Percentiles rank a stretch among this genome's conserved stretches.
phyloP scores from a whole-genome alignment of 1,139 yeast species.

The Debaryomycetaceae sp. region DNA sequence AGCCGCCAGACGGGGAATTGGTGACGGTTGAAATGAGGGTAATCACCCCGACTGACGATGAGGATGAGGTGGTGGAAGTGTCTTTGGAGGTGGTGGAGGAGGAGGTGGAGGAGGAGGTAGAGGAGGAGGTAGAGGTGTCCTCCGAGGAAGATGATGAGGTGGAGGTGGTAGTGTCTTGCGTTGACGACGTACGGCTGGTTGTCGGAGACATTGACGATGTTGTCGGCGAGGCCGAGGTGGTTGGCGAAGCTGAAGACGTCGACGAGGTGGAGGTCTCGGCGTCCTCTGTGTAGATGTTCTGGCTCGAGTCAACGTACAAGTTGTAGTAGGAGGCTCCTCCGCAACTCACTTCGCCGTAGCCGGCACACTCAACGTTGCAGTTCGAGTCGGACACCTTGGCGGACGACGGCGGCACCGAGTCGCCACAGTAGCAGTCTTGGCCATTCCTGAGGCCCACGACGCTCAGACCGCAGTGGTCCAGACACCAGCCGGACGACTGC shows the following conservation, averaged over 20 bases:
- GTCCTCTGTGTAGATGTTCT: constrained; percentile 15
- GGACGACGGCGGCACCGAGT: constrained; percentile 30
- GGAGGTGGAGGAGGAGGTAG: constrained; percentile 9
- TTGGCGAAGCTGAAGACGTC: constrained; percentile 11
- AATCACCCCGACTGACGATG: constrained; percentile 11
- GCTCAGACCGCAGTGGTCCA: constrained; percentile 39
- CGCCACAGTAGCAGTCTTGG: constrained; percentile 59
- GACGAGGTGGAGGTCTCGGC: constrained; percentile 14
- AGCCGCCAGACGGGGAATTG: constrained; percentile 16
- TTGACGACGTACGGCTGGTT: constrained; percentile 8
- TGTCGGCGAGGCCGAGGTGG: constrained; percentile 14
- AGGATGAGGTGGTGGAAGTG: constrained; percentile 11
- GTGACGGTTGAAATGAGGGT: constrained; percentile 22
- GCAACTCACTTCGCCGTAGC: constrained; percentile 55
- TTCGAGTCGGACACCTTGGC: constrained; percentile 27
- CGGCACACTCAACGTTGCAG: constrained; percentile 51
- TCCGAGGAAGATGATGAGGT: constrained; percentile 13
- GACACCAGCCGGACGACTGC: constrained; percentile 53
- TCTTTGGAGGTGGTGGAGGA: constrained; percentile 7
- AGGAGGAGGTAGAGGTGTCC: constrained; percentile 12
- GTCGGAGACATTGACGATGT: constrained; percentile 13
- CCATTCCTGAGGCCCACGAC: constrained; percentile 57
- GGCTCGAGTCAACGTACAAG: constrained; percentile 41
- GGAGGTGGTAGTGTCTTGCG: constrained; percentile 9
- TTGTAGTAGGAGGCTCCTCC: constrained; percentile 56